A percentile compares a stretch with the other conserved stretches of the same genome.
These are phyloP conservation scores for Trypethelium eluteriae DNA, from an alignment of 495 filamentous ascomycete species.

Conservation along the genomic window DNA sequence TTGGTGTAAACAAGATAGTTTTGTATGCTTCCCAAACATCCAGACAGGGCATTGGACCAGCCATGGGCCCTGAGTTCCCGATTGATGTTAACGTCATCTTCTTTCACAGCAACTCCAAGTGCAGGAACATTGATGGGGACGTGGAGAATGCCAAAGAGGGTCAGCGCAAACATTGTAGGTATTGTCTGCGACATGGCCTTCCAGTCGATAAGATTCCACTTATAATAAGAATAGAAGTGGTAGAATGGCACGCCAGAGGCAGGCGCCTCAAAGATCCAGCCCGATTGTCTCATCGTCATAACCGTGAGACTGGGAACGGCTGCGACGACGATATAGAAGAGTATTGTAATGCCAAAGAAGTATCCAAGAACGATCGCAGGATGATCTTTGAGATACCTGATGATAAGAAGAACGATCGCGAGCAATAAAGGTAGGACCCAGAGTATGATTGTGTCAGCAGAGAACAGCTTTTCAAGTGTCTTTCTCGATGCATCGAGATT, in stretches of 20 bases:
- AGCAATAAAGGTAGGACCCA: conserved; percentile 76
- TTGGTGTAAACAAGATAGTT: conserved; percentile 98
- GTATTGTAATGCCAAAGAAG: conserved; percentile 67
- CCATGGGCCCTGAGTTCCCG: conserved; percentile 90
- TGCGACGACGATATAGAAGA: conserved; percentile 77
- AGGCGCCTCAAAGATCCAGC: conserved; percentile 88
- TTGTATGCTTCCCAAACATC: conserved; percentile 81
- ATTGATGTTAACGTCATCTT: conserved; percentile 85
- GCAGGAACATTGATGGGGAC: conserved; percentile 97
- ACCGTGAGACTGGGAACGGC: conserved; percentile 56
- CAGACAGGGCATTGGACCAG: conserved; percentile 84
- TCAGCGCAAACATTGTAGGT: conserved; percentile 93
- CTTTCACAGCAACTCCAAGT: conserved; percentile 75
- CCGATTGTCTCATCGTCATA: conserved; percentile 53
- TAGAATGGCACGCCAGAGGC: conserved; percentile 84
- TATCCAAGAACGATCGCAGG: conserved; percentile 80
- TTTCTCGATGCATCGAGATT: conserved; percentile 68
- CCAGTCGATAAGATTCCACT: conserved; percentile 49
- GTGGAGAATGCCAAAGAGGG: conserved; percentile 94
- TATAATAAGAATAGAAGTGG: conserved; percentile 91
- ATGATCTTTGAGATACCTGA: conserved; percentile 66
- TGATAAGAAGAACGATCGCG: conserved; percentile 63
- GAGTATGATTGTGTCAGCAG: conserved; percentile 62
- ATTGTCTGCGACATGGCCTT: conserved; percentile 67
- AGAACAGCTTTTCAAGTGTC: conserved; percentile 66